A percentile compares a stretch with the other conserved stretches of the same genome.
Evolutionary conservation across 352 stramenopile species (phyloP).

Genomic region (Phytophthora litchii): DNA sequence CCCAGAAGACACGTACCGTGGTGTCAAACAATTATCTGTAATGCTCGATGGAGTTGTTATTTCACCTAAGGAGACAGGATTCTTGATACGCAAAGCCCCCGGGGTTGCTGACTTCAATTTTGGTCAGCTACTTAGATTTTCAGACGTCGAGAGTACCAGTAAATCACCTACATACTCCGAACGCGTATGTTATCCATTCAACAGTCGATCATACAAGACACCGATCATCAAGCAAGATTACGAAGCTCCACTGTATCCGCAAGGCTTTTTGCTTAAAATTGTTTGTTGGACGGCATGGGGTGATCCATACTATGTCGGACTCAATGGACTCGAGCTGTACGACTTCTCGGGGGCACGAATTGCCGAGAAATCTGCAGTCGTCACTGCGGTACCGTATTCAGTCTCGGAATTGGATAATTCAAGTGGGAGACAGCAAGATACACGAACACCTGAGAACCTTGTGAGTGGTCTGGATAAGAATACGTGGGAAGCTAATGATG

Average conservation of each 20-base stretch:
- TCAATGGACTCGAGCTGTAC: constrained; percentile 85
- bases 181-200: constrained; percentile 50
- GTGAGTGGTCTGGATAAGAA: constrained; percentile 76
- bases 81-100: constrained; percentile 82
- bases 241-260: constrained; percentile 79
- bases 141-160: not conserved
- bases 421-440: constrained; percentile 36
- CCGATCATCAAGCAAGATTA: constrained; percentile 87
- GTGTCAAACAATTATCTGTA: constrained; percentile 67
- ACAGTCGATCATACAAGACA: constrained; percentile 63
- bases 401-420: constrained; percentile 47
- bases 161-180: constrained; percentile 38
- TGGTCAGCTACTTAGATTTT: constrained; percentile 62
- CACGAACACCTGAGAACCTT: constrained; percentile 64
- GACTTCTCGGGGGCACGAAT: constrained; percentile 58
- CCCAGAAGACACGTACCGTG: constrained; percentile 68
- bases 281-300: constrained; percentile 84
- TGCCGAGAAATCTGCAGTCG: constrained; percentile 31
- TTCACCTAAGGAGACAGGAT: constrained; percentile 58
- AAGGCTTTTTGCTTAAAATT: constrained; percentile 88
- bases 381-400: constrained; percentile 65
- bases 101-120: constrained; percentile 76
- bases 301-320: constrained; percentile 83
- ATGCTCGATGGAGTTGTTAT: constrained; percentile 54
- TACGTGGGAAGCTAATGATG: constrained; percentile 72